A percentile compares a stretch with the other conserved stretches of the same genome.
These are phyloP conservation scores for Stemphylium beticola DNA, from an alignment of 2,329 filamentous ascomycete genomes.

Conservation along the genomic window DNA sequence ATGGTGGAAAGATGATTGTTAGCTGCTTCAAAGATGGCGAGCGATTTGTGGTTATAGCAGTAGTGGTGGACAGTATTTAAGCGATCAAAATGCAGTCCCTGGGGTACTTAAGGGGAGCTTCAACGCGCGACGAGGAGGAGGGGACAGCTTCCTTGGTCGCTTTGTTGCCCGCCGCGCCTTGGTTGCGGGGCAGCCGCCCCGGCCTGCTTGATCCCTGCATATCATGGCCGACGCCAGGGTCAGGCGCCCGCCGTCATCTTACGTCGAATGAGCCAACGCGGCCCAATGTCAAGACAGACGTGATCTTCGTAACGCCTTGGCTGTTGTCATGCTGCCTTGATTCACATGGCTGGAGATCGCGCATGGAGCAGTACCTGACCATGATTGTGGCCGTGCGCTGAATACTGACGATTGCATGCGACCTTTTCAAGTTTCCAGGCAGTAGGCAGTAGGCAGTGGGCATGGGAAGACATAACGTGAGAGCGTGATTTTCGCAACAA, in stretches of 20 bases:
- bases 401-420: neutral
- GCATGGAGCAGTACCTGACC: neutral
- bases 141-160: conserved; percentile 13
- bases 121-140: conserved; percentile 13
- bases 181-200: conserved; percentile 29
- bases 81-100: conserved; percentile 4
- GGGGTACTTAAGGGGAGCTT: conserved; percentile 19
- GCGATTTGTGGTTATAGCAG: neutral
- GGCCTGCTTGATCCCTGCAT: conserved; percentile 26
- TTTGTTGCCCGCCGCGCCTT: conserved; percentile 19
- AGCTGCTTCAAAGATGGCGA: conserved; percentile 9
- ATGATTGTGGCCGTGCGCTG: neutral
- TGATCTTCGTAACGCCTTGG: neutral
- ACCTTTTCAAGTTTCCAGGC: neutral
- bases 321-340: neutral
- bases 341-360: neutral
- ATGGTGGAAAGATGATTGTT: conserved; percentile 26
- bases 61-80: conserved; percentile 1
- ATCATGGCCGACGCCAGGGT: conserved; percentile 14
- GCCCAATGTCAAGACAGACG: neutral
- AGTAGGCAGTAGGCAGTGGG: neutral
- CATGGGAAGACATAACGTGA: no score
- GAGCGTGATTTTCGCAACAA: neutral
- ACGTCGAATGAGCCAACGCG: conserved; percentile 27
- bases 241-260: conserved; percentile 22